phyloP scores from a whole-genome alignment of 164 flowering plant genomes.

The Liriodendron chinense region DNA sequence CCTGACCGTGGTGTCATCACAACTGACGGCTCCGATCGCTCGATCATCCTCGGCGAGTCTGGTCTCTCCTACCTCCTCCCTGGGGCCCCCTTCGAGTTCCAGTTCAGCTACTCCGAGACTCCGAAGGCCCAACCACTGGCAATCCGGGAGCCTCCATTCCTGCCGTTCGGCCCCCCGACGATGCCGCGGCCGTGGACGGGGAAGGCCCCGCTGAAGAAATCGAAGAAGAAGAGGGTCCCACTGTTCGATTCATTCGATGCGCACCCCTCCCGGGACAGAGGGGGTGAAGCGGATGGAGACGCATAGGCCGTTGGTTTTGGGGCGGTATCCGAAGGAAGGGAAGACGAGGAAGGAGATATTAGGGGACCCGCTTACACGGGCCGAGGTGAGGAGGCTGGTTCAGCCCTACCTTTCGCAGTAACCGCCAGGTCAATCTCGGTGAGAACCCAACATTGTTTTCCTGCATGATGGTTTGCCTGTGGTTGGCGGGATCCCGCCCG shows the following conservation, averaged over 20 bases:
- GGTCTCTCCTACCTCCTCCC: slow-evolving; percentile 88
- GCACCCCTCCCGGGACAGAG: slow-evolving; percentile 28
- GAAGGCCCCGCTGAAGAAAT: slow-evolving; percentile 74
- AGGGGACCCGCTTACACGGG: slow-evolving; percentile 64
- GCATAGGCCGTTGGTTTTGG: slow-evolving; percentile 47
- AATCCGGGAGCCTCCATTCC: slow-evolving; percentile 82
- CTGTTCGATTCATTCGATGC: slow-evolving; percentile 53
- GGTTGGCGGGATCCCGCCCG: too few species aligned
- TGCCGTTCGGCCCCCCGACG: slow-evolving; percentile 91
- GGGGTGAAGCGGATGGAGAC: slow-evolving; percentile 51
- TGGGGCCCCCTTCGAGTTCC: slow-evolving; percentile 94
- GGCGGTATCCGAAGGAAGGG: slow-evolving; percentile 38
- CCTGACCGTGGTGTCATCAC: slow-evolving; percentile 40
- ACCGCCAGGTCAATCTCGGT: slow-evolving; percentile 96
- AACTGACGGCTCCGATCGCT: slow-evolving; percentile 41
- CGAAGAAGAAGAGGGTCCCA: slow-evolving; percentile 51
- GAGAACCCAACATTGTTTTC: slow-evolving; percentile 13
- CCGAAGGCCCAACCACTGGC: slow-evolving; percentile 83
- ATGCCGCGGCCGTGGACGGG: slow-evolving; percentile 99
- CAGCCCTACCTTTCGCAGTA: slow-evolving; percentile 49
- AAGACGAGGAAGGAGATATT: slow-evolving; percentile 67
- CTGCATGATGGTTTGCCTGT: too few species aligned
- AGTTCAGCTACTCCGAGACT: slow-evolving; percentile 89
- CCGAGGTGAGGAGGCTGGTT: slow-evolving; percentile 61
- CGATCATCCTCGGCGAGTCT: slow-evolving; percentile 68